Conservation (phyloP, 2,329 filamentous ascomycete species). For the Coleophoma crateriformis region DNA sequence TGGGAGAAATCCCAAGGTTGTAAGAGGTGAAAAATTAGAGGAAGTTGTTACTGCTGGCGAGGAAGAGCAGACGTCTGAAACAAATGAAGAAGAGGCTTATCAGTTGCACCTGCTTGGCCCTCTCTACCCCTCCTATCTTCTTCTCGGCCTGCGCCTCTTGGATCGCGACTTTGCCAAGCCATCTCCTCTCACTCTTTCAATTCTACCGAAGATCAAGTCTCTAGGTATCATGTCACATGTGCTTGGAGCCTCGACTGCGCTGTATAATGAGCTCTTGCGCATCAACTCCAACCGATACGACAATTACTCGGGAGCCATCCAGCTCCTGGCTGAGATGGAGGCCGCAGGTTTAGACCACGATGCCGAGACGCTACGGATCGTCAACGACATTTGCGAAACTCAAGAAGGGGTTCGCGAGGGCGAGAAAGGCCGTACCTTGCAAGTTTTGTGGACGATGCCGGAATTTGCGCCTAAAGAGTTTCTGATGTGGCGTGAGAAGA, state of each 20-base stretch:
- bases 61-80: background rate
- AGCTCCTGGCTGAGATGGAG: conserved; percentile 25
- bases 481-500: conserved; percentile 16
- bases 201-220: conserved; percentile 63
- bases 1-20: conserved; percentile 3
- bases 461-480: conserved; percentile 19
- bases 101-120: conserved; percentile 51
- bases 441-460: conserved; percentile 21
- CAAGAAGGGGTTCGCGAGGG: conserved; percentile 11
- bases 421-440: conserved; percentile 11
- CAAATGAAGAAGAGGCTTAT: background rate
- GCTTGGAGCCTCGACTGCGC: conserved; percentile 61
- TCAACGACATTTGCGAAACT: conserved; percentile 14
- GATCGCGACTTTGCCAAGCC: conserved; percentile 49
- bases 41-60: background rate
- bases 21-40: background rate
- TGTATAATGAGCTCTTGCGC: conserved; percentile 63
- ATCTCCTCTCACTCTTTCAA: conserved; percentile 52
- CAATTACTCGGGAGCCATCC: conserved; percentile 32
- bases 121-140: conserved; percentile 58
- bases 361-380: conserved; percentile 21
- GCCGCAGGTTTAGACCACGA: conserved; percentile 22
- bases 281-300: conserved; percentile 57
- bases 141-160: conserved; percentile 50
- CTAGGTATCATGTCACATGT: conserved; percentile 66